Base-by-base conservation (phyloP, 108 stramenopile genomes). In the Discostella pseudostelligera region DNA sequence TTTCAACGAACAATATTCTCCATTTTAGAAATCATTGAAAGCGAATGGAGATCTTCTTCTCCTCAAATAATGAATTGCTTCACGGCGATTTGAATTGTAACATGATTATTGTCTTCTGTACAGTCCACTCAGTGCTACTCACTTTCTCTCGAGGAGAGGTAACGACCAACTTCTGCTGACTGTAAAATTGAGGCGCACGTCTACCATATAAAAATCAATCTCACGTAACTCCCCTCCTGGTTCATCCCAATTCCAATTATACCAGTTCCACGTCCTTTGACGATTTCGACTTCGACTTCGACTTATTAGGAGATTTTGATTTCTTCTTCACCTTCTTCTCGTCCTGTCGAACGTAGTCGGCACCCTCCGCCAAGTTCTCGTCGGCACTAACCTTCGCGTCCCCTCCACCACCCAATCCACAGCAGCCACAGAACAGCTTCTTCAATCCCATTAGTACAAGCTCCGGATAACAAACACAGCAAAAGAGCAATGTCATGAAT, bases 401-500 rank as follows among this genome's bases (percentile, higher is more conserved):
- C 2, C 54, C 54, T 8, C 32, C 17, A 1, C 35, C 16, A 8
- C 35, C 36, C 9, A 35, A 26, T 28, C 26, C 13, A 8, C 26
- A 35, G 25, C n/a, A 56, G 3, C n/a, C 35, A 39, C 55, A 56
- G 25, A 11, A 29, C 17, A 56, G n/a, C 55, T 35, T 17, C 17
- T 4, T 19, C 8, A 25, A 37, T 1, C 36, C 36, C 35, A 56
- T 26, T 1, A 35, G 8, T 4, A 56, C 13, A 20, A 56, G 12
- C 55, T 56, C 55, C 3, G 55, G 55, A n/a, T 56, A 39, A 32
- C 55, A 56, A 20, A 39, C 55, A 19, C 35, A 35, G 55, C 55
- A 56, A 32, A 32, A 32, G 5, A 56, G 29, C 19, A 56, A 17
- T 4, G 55, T 56, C 55, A 56, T 56, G 55, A 56, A 56, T 8